A percentile compares a stretch with the other conserved stretches of the same genome.
These are phyloP conservation scores for Colletotrichum shisoi DNA, from an alignment of 2,329 filamentous ascomycete genomes.

Conservation along the genomic window DNA sequence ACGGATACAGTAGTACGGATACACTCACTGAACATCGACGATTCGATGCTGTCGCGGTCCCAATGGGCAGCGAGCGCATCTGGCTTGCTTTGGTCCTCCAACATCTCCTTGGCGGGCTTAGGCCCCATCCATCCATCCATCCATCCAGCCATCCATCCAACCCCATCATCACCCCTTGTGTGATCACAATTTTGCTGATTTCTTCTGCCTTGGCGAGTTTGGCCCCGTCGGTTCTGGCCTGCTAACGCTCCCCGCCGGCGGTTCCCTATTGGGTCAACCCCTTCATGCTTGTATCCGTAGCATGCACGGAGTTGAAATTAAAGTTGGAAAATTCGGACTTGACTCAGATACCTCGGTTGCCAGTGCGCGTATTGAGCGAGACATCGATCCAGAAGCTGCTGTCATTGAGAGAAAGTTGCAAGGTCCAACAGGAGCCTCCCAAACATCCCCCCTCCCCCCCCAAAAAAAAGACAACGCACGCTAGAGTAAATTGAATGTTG, in stretches of 20 bases:
- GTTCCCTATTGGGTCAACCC: neutral
- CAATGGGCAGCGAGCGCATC: slow-evolving; percentile 10
- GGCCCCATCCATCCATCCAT: neutral
- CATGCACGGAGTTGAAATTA: slow-evolving; percentile 5
- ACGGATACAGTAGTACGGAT: too few relatives aligned
- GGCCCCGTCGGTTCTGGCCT: neutral
- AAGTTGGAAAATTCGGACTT: slow-evolving; percentile 17
- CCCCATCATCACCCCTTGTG: slow-evolving; percentile 4
- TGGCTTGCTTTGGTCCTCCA: neutral
- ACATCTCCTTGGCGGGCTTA: slow-evolving; percentile 24
- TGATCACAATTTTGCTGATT: slow-evolving; percentile 22
- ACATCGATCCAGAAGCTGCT: neutral
- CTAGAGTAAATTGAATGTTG: neutral
- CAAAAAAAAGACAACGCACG: neutral
- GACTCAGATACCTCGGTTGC: slow-evolving; percentile 4
- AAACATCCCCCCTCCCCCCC: neutral
- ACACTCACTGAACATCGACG: slow-evolving; percentile 3
- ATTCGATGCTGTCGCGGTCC: slow-evolving; percentile 4
- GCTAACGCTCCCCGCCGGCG: neutral
- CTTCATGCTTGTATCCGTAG: neutral
- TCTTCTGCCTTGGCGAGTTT: slow-evolving; percentile 20
- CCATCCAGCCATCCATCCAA: neutral
- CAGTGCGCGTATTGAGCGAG: neutral
- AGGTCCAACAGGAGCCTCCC: neutral
- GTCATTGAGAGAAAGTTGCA: neutral